Base-by-base conservation (phyloP, 352 stramenopile species). In the Pythium sp. region DNA sequence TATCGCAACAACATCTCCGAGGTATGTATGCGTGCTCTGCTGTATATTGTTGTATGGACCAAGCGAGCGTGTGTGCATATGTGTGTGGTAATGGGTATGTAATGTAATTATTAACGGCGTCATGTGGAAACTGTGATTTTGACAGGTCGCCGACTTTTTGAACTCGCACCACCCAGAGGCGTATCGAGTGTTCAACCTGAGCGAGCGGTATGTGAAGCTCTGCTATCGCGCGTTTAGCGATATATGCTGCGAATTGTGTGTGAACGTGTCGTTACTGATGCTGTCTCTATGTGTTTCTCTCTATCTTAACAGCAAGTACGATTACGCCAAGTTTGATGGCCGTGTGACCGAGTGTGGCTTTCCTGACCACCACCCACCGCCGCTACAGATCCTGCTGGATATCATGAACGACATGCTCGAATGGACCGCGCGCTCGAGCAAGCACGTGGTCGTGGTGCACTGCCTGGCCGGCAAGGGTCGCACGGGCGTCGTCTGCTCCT, bases 371-470 rank as follows among this genome's bases (percentile, higher is more conserved):
- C 84, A 93, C 60, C 84, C 87, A 56, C 87, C 87, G 38, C 86
- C 86, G 24, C 70, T 95, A 65, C 84, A 92, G 68, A 66, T 91
- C 47, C 75, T 95, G 59, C 68, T 95, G 60, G 84, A 93, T 61
- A 93, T 94, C 26, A 86, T 93, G 74, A 94, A 94, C 73, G 85
- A 91, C 62, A 93, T 95, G 84, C 76, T 91, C 59, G 74, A 85
- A 66, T 95, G 80, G 81, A 86, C 82, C n/a, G 75, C 73, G 41
- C 80, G 80, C 28, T 80, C 75, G 56, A 67, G 71, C 60, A 86
- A 92, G 46, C 82, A 95, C 74, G 81, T 95, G 18, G 68, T 92
- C 5, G 87, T 94, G 0, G 87, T 94, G 57, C 87, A 95, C 68
- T 95, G 86, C 61, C 66, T 93, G 46, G 86, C 87, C 0, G 87